These are phyloP conservation scores for Wickerhamiella musiphila DNA, from an alignment of 805 yeast genomes.

Conservation along the genomic window DNA sequence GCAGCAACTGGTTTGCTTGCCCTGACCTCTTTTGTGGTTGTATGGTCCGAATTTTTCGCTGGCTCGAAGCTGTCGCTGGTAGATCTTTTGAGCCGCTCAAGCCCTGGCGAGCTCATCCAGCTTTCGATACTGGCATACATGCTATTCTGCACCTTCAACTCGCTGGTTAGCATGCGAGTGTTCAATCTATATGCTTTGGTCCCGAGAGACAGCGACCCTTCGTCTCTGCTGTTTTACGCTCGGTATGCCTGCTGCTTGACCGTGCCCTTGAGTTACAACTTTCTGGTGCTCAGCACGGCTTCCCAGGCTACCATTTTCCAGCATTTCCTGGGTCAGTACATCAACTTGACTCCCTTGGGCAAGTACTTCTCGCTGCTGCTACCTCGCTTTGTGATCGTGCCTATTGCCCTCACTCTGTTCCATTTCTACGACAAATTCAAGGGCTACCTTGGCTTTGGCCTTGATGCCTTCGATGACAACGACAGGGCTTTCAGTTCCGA, in stretches of 20 bases:
- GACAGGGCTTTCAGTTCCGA: conserved; percentile 11
- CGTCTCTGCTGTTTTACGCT: conserved; percentile 58
- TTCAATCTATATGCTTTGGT: conserved; percentile 67
- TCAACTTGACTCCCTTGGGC: conserved; percentile 60
- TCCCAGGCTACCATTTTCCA: conserved; percentile 44
- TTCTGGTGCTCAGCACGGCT: conserved; percentile 43
- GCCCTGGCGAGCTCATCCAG: conserved; percentile 26
- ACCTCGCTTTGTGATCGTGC: conserved; percentile 62
- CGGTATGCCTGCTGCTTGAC: conserved; percentile 70
- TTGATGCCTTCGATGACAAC: conserved; percentile 24
- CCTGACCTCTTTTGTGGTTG: conserved; percentile 32
- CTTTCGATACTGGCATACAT: conserved; percentile 40
- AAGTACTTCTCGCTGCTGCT: conserved; percentile 51
- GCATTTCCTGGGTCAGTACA: conserved; percentile 55
- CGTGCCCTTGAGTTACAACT: conserved; percentile 67
- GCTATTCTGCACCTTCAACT: conserved; percentile 47
- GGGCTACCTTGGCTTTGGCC: conserved; percentile 23
- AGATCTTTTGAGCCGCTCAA: conserved; percentile 27
- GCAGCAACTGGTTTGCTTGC: conserved; percentile 28
- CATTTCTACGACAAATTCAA: conserved; percentile 50
- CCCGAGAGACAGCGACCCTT: conserved; percentile 52
- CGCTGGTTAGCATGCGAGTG: conserved; percentile 48
- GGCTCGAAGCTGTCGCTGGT: conserved; percentile 49
- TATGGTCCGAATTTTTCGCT: conserved; percentile 63
- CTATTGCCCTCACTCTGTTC: conserved; percentile 45